A percentile compares a stretch with the other conserved stretches of the same genome.
These are phyloP conservation scores for Lepraria neglecta DNA, from an alignment of 495 filamentous ascomycete genomes.

Conservation along the genomic window DNA sequence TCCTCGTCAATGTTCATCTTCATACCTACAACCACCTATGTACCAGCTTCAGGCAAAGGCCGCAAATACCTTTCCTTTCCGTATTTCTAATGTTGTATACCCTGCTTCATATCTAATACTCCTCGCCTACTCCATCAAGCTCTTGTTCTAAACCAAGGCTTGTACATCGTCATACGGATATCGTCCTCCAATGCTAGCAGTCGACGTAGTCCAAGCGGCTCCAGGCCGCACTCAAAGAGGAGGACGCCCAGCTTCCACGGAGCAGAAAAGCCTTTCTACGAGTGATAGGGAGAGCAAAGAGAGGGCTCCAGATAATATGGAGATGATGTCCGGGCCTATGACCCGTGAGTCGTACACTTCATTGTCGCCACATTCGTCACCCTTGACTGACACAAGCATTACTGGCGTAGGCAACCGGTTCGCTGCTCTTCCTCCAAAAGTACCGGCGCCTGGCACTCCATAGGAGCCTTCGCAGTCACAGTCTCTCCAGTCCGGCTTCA, in stretches of 20 bases:
- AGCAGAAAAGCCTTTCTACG: neutral
- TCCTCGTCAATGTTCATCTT: neutral
- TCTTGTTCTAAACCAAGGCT: no score
- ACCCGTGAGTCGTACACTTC: neutral
- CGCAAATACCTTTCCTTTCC: neutral
- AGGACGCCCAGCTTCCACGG: neutral
- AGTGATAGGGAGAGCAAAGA: neutral
- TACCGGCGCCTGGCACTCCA: constrained; percentile 5
- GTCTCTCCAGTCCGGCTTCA: neutral
- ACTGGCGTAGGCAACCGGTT: neutral
- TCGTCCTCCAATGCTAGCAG: neutral
- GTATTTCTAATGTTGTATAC: neutral
- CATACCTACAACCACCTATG: constrained; percentile 1
- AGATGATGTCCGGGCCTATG: neutral
- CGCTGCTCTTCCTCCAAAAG: neutral
- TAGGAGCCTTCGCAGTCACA: neutral
- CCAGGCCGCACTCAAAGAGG: constrained; percentile 3
- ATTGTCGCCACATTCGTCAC: neutral
- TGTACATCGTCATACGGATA: neutral
- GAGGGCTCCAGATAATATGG: neutral
- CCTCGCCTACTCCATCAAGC: neutral
- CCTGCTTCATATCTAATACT: neutral
- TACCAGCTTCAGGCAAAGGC: neutral
- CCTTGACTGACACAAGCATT: neutral
- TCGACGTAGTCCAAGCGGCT: neutral